These are phyloP conservation scores for Fusarium sp. DNA, from an alignment of 2,329 filamentous ascomycete genomes.

Conservation along the genomic window DNA sequence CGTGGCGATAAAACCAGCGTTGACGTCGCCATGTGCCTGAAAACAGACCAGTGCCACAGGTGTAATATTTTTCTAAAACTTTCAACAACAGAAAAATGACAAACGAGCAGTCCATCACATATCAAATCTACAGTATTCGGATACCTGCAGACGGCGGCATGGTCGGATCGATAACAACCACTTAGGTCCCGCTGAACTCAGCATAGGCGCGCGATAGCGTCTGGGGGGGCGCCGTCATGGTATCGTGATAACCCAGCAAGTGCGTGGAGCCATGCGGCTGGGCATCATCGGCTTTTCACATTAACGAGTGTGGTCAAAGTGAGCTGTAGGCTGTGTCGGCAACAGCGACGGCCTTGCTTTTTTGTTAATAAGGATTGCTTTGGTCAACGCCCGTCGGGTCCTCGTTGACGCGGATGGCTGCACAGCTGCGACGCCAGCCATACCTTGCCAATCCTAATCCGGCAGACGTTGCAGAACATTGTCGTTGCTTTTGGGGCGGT, in stretches of 20 bases:
- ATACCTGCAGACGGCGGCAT: conserved; percentile 23
- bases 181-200: conserved; percentile 12
- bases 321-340: conserved; percentile 25
- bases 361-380: conserved; percentile 23
- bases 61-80: conserved; percentile 5
- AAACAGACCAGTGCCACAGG: conserved; percentile 9
- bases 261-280: conserved; percentile 20
- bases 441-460: conserved; percentile 30
- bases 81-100: conserved; percentile 4
- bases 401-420: conserved; percentile 17
- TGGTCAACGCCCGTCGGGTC: conserved; percentile 4
- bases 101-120: conserved; percentile 8
- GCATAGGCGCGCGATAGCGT: conserved; percentile 23
- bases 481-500: conserved; percentile 20
- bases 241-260: conserved; percentile 14
- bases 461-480: conserved; percentile 39
- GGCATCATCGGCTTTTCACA: conserved; percentile 32
- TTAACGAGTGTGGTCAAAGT: conserved; percentile 10
- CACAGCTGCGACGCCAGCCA: conserved; percentile 31
- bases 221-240: conserved; percentile 14
- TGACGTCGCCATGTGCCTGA: conserved; percentile 7
- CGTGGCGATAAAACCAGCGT: conserved; percentile 8
- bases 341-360: conserved; percentile 36
- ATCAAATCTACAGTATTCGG: conserved; percentile 27
- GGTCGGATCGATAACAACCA: conserved; percentile 23